These are phyloP conservation scores for Nannochloropsis granulata DNA, from an alignment of 108 stramenopile species.

Conservation along the genomic window DNA sequence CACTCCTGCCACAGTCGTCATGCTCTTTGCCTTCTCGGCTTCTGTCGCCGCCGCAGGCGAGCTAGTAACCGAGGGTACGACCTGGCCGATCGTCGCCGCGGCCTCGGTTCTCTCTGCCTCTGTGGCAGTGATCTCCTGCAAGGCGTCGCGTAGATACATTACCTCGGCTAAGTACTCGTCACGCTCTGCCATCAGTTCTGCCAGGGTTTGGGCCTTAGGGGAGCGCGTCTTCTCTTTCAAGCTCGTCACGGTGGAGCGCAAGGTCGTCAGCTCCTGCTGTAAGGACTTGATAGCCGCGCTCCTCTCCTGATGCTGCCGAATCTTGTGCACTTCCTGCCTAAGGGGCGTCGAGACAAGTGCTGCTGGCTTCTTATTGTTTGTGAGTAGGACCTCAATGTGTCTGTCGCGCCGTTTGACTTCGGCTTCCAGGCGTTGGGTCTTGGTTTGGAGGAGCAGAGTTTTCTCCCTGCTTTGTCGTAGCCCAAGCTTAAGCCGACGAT, in stretches of 20 bases:
- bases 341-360: not conserved
- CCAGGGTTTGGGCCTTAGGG: not conserved
- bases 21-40: too few species aligned
- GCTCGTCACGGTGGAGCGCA: not conserved
- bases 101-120: not conserved
- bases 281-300: not conserved
- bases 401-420: not conserved
- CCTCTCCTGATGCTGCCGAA: not conserved
- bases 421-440: not conserved
- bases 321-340: not conserved
- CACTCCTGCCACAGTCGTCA: too few species aligned
- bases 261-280: not conserved
- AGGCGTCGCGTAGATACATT: not conserved
- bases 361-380: not conserved
- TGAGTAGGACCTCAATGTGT: not conserved
- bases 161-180: not conserved
- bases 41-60: too few species aligned
- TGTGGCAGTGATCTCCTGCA: not conserved
- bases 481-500: not conserved
- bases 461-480: not conserved
- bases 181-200: not conserved
- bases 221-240: too few species aligned
- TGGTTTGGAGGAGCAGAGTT: not conserved
- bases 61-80: not conserved
- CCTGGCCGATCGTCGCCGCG: not conserved